Percentiles rank a stretch among this genome's conserved stretches.
phyloP scores from a whole-genome alignment of 305 asterid genomes.

The Fraxinus velutina region DNA sequence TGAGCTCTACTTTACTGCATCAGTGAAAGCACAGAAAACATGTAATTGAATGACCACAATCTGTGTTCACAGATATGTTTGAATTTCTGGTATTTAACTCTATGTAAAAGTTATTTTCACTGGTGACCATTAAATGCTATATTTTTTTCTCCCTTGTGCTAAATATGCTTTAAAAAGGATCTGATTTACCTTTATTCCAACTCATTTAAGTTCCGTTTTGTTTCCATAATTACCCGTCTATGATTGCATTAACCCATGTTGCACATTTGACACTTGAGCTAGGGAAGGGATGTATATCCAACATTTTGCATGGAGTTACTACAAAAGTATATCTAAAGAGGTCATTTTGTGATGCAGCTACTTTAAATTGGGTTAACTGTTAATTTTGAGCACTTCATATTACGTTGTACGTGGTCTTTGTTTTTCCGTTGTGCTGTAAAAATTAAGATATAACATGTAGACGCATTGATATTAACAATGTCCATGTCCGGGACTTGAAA shows the following conservation, averaged over 20 bases:
- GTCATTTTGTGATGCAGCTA: neutral
- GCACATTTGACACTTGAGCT: slow-evolving; percentile 5
- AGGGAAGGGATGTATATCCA: neutral
- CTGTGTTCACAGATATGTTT: neutral
- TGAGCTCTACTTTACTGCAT: neutral
- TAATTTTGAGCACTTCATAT: neutral
- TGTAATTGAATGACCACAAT: neutral
- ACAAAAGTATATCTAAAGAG: neutral
- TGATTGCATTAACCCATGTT: neutral
- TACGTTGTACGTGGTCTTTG: neutral
- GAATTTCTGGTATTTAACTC: neutral
- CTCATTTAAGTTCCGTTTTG: neutral
- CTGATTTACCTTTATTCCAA: neutral
- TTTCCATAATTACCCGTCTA: neutral
- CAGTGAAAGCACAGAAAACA: neutral
- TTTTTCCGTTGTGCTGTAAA: neutral
- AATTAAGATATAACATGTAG: neutral
- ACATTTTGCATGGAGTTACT: neutral
- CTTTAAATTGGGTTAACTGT: neutral
- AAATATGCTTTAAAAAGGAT: neutral
- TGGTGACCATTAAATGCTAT: neutral
- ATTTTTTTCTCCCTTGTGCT: neutral
- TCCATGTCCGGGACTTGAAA: slow-evolving; percentile 7
- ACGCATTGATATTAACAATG: neutral
- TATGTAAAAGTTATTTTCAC: neutral